phyloP scores from a whole-genome alignment of 805 yeast species.

The Wickerhamiella azyma region DNA sequence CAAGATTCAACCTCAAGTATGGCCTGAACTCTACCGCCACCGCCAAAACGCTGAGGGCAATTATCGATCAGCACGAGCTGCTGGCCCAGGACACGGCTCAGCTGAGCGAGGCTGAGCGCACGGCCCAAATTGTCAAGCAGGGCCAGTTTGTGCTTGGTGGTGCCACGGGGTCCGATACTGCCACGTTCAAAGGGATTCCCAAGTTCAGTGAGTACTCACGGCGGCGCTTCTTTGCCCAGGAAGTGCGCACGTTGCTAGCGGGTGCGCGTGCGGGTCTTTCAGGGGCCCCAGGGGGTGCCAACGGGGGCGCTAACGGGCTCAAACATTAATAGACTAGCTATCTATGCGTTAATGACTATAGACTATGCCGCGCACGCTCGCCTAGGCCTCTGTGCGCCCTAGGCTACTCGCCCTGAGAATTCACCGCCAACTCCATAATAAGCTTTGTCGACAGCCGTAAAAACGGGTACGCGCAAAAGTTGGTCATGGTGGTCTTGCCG shows the following conservation, averaged over 20 bases:
- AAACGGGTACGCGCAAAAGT: constrained; percentile 93
- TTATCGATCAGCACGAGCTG: constrained; percentile 19
- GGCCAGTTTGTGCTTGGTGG: constrained; percentile 13
- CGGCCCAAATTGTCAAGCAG: constrained; percentile 13
- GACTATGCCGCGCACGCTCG: no score
- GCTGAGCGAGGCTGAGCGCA: background rate
- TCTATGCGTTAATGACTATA: no score
- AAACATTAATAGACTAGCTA: background rate
- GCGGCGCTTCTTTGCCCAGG: constrained; percentile 9
- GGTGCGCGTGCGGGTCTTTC: background rate
- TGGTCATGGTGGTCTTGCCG: constrained; percentile 20
- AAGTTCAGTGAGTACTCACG: constrained; percentile 6
- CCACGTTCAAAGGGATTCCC: background rate
- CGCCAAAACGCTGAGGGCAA: constrained; percentile 17
- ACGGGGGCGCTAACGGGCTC: no score
- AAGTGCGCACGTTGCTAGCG: constrained; percentile 6
- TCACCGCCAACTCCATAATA: constrained; percentile 94
- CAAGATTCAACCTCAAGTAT: constrained; percentile 15
- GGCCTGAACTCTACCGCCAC: constrained; percentile 13
- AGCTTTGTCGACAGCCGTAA: constrained; percentile 81
- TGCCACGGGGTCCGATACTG: no score
- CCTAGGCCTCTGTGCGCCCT: no score
- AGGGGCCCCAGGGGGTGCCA: no score
- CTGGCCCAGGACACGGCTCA: background rate
- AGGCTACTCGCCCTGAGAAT: constrained; percentile 48